Conservation (phyloP, 164 flowering plant genomes). For the Chimonanthus salicifolius region DNA sequence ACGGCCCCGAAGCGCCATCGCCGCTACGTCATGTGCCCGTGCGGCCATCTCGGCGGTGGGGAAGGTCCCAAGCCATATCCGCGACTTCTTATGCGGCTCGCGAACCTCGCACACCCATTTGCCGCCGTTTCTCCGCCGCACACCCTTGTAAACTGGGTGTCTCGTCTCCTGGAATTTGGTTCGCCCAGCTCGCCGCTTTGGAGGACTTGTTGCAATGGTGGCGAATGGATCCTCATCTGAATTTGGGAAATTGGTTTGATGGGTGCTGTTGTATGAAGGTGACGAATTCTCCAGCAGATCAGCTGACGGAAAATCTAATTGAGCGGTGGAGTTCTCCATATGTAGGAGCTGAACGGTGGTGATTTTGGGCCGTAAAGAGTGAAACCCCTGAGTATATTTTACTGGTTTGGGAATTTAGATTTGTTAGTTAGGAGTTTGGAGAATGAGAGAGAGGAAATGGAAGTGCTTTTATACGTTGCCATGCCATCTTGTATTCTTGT, state of each 20-base stretch:
- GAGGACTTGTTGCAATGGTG: constrained; percentile 36
- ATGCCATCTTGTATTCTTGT: too few species aligned
- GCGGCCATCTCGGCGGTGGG: constrained; percentile 67
- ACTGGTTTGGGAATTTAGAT: too few species aligned
- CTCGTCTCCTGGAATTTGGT: constrained; percentile 56
- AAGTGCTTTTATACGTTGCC: too few species aligned
- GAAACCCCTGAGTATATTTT: background rate
- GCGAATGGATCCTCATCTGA: constrained; percentile 31
- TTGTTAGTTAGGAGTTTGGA: background rate
- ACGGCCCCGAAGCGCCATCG: constrained; percentile 54
- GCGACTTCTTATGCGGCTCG: constrained; percentile 55
- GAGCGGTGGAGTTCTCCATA: background rate
- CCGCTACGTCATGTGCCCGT: constrained; percentile 66
- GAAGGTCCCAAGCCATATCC: constrained; percentile 71
- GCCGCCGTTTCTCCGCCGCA: constrained; percentile 38
- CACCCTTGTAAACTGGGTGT: constrained; percentile 62
- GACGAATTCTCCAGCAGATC: background rate
- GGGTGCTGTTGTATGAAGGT: background rate
- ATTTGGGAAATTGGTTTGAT: too few species aligned
- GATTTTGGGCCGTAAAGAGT: background rate
- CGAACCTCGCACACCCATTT: constrained; percentile 74
- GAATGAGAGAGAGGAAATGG: background rate
- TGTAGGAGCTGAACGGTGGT: background rate
- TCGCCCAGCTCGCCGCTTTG: constrained; percentile 57
- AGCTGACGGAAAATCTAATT: background rate